phyloP scores from a whole-genome alignment of 805 yeast species.

The Yarrowia sp. region DNA sequence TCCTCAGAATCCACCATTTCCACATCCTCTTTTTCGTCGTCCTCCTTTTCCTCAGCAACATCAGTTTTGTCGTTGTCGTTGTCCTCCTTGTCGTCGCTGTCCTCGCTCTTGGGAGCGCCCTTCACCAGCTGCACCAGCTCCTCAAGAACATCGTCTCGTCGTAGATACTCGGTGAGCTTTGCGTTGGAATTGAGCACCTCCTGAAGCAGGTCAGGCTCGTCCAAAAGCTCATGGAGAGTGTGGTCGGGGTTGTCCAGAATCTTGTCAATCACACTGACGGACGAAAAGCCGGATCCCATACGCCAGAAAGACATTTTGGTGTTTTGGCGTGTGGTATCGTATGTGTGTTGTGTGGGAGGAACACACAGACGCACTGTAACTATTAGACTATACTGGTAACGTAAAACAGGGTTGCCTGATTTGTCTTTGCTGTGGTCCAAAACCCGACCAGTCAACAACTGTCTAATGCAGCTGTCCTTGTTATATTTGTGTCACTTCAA shows the following conservation, averaged over 20 bases:
- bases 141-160: slow-evolving; percentile 71
- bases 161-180: slow-evolving; percentile 71
- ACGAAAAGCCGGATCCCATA: slow-evolving; percentile 55
- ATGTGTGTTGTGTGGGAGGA: background rate
- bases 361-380: too few relatives aligned
- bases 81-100: slow-evolving; percentile 27
- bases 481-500: background rate
- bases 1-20: slow-evolving; percentile 34
- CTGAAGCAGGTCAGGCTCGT: slow-evolving; percentile 71
- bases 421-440: background rate
- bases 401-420: slow-evolving; percentile 25
- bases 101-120: slow-evolving; percentile 22
- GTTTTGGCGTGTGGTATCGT: background rate
- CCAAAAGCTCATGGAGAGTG: slow-evolving; percentile 53
- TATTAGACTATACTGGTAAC: too few relatives aligned
- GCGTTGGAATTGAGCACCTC: slow-evolving; percentile 71
- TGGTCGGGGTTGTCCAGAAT: slow-evolving; percentile 49
- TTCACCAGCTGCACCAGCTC: slow-evolving; percentile 49
- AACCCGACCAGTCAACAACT: too few relatives aligned
- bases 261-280: slow-evolving; percentile 54
- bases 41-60: slow-evolving; percentile 29
- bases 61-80: slow-evolving; percentile 29
- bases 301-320: slow-evolving; percentile 55
- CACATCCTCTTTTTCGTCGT: slow-evolving; percentile 32
- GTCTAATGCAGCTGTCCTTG: background rate